Evolutionary conservation across 2,329 filamentous ascomycete genomes (phyloP).

Genomic region (Teratosphaeria zuluensis): DNA sequence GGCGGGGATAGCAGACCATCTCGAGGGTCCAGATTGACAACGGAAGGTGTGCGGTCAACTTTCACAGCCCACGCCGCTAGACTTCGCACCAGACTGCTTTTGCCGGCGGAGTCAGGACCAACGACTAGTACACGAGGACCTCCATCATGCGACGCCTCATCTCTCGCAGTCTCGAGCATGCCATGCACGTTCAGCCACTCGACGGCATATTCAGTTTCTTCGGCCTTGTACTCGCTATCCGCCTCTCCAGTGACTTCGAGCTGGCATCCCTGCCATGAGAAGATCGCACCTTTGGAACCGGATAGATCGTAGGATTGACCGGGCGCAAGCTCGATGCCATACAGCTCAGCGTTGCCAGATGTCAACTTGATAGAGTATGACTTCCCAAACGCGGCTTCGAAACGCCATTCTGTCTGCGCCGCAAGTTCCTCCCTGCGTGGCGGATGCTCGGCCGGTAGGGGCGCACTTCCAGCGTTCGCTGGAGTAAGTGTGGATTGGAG

Average conservation of each 20-base stretch:
- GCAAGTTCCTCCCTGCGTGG: constrained; percentile 33
- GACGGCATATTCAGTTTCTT: constrained; percentile 67
- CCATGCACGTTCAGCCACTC: constrained; percentile 81
- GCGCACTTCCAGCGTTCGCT: constrained; percentile 12
- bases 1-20: constrained; percentile 52
- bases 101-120: constrained; percentile 68
- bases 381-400: constrained; percentile 28
- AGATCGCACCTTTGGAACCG: constrained; percentile 76
- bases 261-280: constrained; percentile 84
- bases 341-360: constrained; percentile 79
- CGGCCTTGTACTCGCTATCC: constrained; percentile 57
- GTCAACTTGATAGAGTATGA: constrained; percentile 49
- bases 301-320: constrained; percentile 72
- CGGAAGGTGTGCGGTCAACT: constrained; percentile 69
- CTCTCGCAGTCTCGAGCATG: constrained; percentile 65
- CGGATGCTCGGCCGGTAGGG: constrained; percentile 11
- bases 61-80: constrained; percentile 74
- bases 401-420: constrained; percentile 37
- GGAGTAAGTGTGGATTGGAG: constrained; percentile 8
- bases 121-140: constrained; percentile 80
- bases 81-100: constrained; percentile 41
- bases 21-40: constrained; percentile 70
- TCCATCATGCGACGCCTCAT: constrained; percentile 38
- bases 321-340: constrained; percentile 83
- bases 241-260: constrained; percentile 68